Base-by-base conservation (phyloP, 169 alveolate species). In the Plasmodium coatneyi region DNA sequence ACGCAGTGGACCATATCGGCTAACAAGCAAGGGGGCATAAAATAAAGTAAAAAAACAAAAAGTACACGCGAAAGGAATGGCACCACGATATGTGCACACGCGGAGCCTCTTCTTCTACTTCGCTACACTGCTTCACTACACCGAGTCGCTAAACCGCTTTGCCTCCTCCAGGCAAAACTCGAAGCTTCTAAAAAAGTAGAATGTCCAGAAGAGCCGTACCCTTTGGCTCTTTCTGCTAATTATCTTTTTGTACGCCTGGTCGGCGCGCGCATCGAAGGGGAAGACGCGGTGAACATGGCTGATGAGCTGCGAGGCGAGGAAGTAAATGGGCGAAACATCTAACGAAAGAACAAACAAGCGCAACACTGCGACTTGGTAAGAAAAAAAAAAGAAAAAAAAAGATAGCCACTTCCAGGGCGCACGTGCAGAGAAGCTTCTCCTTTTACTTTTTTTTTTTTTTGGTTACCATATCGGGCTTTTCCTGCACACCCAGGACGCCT, bases 391-490 rank as follows among this genome's bases (percentile, higher is more conserved):
- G 10, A 52, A 56, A 60, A 60, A 60, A 25, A 60, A 60, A 9
- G 36, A 60, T 25, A 60, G 74, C 0, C 74, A 60, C 32, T 22
- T 60, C 74, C 28, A 60, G 12, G 14, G 32, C n/a, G n/a, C 56
- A 46, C 10, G 56, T 46, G 56, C 3, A 46, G 56, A 46, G 16
- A 46, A 12, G 28, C 28, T 32, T 41, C 54, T 25, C 34, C 43
- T 22, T 9, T n/a, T 41, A 0, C 16, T 80, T 49, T 25, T 54
- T 54, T 81, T 10, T 81, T 81, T 56, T 81, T 32, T 3, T 81
- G 14, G 9, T 81, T 86, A 86, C 93, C 86, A 86, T 60, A 46
- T 86, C 93, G 19, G 93, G 93, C 0, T 54, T 34, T 46, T 86
- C 93, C 36, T 86, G 41, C 39, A 86, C 41, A 6, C 80, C 80